A percentile compares a stretch with the other conserved stretches of the same genome.
These are phyloP conservation scores for Debaryomyces coudertii DNA, from an alignment of 1,139 yeast genomes.

Conservation along the genomic window DNA sequence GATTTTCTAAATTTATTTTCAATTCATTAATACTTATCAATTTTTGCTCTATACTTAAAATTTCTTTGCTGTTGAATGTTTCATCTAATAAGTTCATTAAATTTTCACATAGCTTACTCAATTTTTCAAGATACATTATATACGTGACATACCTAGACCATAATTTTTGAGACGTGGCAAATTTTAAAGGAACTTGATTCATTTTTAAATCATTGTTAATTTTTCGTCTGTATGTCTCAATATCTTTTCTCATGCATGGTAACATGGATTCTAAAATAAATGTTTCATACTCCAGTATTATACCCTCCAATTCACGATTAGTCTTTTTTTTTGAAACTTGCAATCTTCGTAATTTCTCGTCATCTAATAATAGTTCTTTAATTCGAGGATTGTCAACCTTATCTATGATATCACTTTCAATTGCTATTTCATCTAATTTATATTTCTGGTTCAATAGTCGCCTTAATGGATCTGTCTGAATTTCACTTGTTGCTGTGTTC, in stretches of 20 bases:
- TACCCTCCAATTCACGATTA: constrained; percentile 27
- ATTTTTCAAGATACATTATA: constrained; percentile 15
- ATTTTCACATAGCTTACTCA: constrained; percentile 16
- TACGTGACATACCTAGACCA: constrained; percentile 23
- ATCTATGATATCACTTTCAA: constrained; percentile 12
- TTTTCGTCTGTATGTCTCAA: constrained; percentile 15
- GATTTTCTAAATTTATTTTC: constrained; percentile 3
- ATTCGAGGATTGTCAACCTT: constrained; percentile 19
- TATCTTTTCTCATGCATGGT: constrained; percentile 33
- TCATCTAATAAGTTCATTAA: constrained; percentile 15
- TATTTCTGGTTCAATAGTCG: constrained; percentile 12
- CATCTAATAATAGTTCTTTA: constrained; percentile 28
- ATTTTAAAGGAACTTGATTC: constrained; percentile 19
- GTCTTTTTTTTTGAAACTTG: constrained; percentile 21
- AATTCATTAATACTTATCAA: constrained; percentile 10
- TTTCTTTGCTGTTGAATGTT: constrained; percentile 11
- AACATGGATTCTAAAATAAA: constrained; percentile 30
- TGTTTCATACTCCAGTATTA: constrained; percentile 33
- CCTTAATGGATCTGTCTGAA: constrained; percentile 9
- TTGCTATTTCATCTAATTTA: constrained; percentile 8
- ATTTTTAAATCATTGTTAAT: constrained; percentile 15
- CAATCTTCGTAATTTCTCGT: constrained; percentile 26
- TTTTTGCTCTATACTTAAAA: constrained; percentile 8
- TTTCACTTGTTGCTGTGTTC: constrained; percentile 3
- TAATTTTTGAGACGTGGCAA: constrained; percentile 14